Base-by-base conservation (phyloP, 441 rosid species). In the Bocquillonia castaneifolia region DNA sequence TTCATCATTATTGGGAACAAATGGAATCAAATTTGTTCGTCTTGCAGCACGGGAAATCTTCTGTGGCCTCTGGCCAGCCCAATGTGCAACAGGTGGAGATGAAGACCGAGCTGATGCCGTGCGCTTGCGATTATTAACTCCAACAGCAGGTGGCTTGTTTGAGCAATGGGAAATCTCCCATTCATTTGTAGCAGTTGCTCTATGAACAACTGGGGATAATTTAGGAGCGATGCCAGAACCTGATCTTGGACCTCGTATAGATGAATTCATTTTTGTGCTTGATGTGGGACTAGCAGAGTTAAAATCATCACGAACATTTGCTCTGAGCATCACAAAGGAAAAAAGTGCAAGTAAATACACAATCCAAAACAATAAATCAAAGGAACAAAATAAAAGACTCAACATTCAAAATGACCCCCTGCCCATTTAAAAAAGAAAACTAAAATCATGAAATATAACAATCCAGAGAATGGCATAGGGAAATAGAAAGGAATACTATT, bases 1-100 rank as follows among this genome's bases (percentile, higher is more conserved):
- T 64, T 91, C 97, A 48, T 91, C 96, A 74, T 83, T 87, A 78
- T 82, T 89, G 17, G 93, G 75, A 85, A 82, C 81, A 68, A 85
- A 76, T 42, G 98, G 97, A 73, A 83, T 74, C 67, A 89, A 80
- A 79, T 89, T 91, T 55, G 95, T 87, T 77, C 99, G 90, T 85
- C 98, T 89, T 69, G 96, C 96, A 67, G 89, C 76, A 64, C 98
- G 93, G 32, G 93, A 88, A 70, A 79, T 91, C 82, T 95, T 95
- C 73, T 82, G 97, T 62, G 92, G 96, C 80, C 99, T 86, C 75
- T 91, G 99, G 76, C 93, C 77, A 23, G 96, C 86, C 98, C 96
- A 95, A 67, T 86, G 86, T 59, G 90, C 88, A 75, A 90, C 90
- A 59, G 98, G 92, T 68, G 96, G 97, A 71, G 98, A 89, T 68